Percentiles rank a stretch among this genome's conserved stretches.
phyloP scores from a whole-genome alignment of 1,284 basidiomycete species.

The Tilletia caries region DNA sequence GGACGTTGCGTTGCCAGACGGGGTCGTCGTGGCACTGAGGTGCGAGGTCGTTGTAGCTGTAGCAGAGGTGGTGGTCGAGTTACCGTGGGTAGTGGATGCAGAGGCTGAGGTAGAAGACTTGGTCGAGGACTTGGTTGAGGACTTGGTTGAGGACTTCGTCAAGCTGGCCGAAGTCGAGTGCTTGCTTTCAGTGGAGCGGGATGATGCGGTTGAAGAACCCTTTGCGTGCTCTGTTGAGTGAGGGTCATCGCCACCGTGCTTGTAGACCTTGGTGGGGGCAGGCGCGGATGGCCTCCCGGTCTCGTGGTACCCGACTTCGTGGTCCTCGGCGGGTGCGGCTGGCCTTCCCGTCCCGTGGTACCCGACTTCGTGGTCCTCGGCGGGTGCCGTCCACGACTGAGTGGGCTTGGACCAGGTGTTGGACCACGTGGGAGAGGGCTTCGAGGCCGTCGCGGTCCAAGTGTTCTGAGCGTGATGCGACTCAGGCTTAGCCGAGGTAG shows the following conservation, averaged over 20 bases:
- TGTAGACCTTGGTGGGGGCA: not conserved
- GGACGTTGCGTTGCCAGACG: slow-evolving; percentile 3
- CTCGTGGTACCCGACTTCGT: not conserved
- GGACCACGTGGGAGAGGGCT: slow-evolving; percentile 4
- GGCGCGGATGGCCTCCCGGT: not conserved
- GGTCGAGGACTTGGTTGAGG: slow-evolving; percentile 5
- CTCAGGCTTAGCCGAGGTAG: not conserved
- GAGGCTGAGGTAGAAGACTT: slow-evolving; percentile 1
- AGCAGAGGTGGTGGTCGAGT: not conserved
- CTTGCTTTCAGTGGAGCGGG: not conserved
- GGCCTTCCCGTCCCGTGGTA: not conserved
- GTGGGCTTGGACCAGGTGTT: not conserved
- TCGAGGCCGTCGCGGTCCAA: not conserved
- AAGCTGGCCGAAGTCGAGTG: not conserved
- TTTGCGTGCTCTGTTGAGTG: not conserved
- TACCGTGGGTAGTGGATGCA: not conserved
- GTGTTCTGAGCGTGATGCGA: not conserved
- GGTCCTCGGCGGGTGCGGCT: not conserved
- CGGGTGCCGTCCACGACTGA: not conserved
- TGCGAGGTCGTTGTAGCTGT: not conserved
- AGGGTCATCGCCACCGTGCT: not conserved
- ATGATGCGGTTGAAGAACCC: no score
- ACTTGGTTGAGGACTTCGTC: not conserved
- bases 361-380: not conserved
- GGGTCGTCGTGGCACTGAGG: not conserved